Percentiles rank a stretch among this genome's conserved stretches.
Evolutionary conservation across 306 rosid genomes (phyloP).

Genomic region (Rubus idaeus): DNA sequence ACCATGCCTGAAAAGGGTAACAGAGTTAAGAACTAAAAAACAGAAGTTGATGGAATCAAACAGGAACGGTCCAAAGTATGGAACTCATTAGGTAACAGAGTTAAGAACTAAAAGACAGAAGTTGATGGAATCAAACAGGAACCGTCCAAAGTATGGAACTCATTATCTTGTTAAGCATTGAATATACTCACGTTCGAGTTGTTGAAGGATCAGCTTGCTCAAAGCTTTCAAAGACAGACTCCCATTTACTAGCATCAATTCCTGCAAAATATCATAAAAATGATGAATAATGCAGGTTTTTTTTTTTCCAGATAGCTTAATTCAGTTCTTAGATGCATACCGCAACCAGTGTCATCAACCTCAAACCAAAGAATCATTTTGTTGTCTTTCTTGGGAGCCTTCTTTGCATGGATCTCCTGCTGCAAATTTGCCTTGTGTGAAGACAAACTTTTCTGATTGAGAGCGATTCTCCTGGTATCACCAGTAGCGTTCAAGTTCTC

Average conservation of each 20-base stretch:
- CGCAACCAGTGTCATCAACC: conserved; percentile 94
- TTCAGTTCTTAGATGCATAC: conserved; percentile 46
- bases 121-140: not conserved
- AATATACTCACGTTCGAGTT: conserved; percentile 73
- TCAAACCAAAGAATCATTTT: conserved; percentile 88
- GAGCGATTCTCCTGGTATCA: conserved; percentile 40
- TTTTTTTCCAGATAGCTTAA: not conserved
- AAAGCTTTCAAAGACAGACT: conserved; percentile 96
- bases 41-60: not conserved
- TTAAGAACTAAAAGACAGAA: not conserved
- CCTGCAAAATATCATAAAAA: conserved; percentile 43
- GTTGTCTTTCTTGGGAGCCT: conserved; percentile 55
- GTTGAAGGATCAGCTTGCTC: conserved; percentile 99
- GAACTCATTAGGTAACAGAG: not conserved
- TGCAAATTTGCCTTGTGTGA: conserved; percentile 60
- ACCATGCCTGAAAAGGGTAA: conserved; percentile 77
- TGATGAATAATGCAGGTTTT: not conserved
- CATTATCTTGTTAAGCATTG: not conserved
- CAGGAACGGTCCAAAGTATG: not conserved
- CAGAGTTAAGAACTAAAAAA: not conserved
- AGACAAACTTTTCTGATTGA: conserved; percentile 58
- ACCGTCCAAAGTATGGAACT: not conserved
- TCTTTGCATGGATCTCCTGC: conserved; percentile 55
- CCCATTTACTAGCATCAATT: conserved; percentile 95
- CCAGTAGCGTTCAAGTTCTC: conserved; percentile 45